Evolutionary conservation across 768 basidiomycete species (phyloP), one percentile per base, ranked within the genome.

Genomic region (Cubamyces lactineus): DNA sequence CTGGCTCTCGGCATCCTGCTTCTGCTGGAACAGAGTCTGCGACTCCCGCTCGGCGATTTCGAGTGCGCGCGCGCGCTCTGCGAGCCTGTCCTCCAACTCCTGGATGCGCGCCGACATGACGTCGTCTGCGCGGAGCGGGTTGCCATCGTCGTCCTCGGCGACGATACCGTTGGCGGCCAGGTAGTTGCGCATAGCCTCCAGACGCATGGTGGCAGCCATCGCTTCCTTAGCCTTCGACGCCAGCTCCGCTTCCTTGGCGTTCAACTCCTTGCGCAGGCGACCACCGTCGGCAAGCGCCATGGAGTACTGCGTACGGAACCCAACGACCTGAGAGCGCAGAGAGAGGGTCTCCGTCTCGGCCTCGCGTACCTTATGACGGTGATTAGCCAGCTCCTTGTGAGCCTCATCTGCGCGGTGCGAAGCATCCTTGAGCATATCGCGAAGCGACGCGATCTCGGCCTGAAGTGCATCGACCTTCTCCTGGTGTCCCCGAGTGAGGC

Each of bases 101-200:
- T 80, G 78, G 49, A 94, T 71, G n/a, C 80, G 81, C 9, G 74
- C 67, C 7, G 76, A 72, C n/a, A 71, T 74, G 57, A 72, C 67
- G 38, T 76, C 75, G 56, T 62, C 72, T 11, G 74, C 75, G 3
- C 63, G 26, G 9, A 64, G 63, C 1, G 63, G 48, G 34, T 64
- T 59, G 19, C 77, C 64, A 40, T 89, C 85, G 51, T 88, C 89
- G 19, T 93, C 92, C 56, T 91, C 88, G 19, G 90, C 77, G 26
- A 82, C 82, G 54, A 98, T 83, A 16, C 95, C 96, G 70, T 91
- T 88, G 70, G 98, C 97, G 21, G 87, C 85, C 49, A 98, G 82
- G 71, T 98, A 88, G 71, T 86, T 90, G 48, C 94, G 87, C 60
- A 98, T 79, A 79, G 92, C 88, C 24, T 80, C 84, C 66, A 92